Conservation (phyloP, 106 monocot species). For the Cymbidium sinense region DNA sequence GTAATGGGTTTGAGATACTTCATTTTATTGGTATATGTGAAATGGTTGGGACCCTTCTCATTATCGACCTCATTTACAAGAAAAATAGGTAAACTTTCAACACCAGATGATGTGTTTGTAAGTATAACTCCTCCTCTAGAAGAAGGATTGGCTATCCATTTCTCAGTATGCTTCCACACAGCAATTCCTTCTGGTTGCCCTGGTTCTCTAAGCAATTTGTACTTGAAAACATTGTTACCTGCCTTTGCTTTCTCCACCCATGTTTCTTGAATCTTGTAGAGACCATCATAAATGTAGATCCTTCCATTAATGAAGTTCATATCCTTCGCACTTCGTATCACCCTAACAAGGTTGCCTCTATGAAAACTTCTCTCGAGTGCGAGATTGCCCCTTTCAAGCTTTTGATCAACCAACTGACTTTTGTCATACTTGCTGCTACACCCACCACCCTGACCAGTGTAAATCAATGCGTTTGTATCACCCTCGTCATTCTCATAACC, state of each 20-base stretch:
- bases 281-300: slow-evolving; percentile 80
- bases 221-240: slow-evolving; percentile 74
- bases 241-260: slow-evolving; percentile 62
- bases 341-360: slow-evolving; percentile 40
- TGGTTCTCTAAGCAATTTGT: slow-evolving; percentile 48
- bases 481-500: slow-evolving; percentile 64
- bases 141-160: slow-evolving; percentile 51
- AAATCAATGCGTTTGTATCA: slow-evolving; percentile 45
- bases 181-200: slow-evolving; percentile 60
- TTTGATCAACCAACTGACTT: slow-evolving; percentile 50
- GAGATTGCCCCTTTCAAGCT: slow-evolving; percentile 79
- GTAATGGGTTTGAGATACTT: slow-evolving; percentile 15
- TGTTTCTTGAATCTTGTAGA: slow-evolving; percentile 53
- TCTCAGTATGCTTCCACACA: slow-evolving; percentile 52
- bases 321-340: slow-evolving; percentile 57
- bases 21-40: slow-evolving; percentile 39
- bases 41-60: slow-evolving; percentile 43
- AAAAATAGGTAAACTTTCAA: slow-evolving; percentile 51
- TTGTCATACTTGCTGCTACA: slow-evolving; percentile 13
- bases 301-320: slow-evolving; percentile 20
- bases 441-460: slow-evolving; percentile 61
- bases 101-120: slow-evolving; percentile 49
- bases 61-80: slow-evolving; percentile 73
- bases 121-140: slow-evolving; percentile 41
- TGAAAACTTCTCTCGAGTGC: slow-evolving; percentile 68